Base-by-base conservation (phyloP, 441 rosid species). In the Rhodomyrtus psidioides region DNA sequence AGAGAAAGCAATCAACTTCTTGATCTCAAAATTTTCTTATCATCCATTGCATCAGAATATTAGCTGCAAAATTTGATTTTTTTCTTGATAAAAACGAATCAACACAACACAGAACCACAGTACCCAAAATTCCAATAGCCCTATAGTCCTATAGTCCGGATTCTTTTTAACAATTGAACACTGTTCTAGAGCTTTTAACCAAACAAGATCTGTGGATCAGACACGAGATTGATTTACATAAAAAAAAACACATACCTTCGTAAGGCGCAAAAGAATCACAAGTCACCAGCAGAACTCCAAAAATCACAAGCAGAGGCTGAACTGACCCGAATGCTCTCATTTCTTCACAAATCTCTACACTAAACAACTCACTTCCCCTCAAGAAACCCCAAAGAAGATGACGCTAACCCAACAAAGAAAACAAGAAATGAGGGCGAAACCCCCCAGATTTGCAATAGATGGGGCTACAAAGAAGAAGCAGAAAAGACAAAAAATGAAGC, bases 171-270 rank as follows among this genome's bases (percentile, higher is more conserved):
- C 79, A 70, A 34, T 39, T 70, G n/a, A 70, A 70, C 79, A 70
- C 79, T 70, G 79, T 70, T 39, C 16, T 21, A 19, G 86, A 55
- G 65, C 39, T 44, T 49, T 46, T 27, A 84, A 87, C 84, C 60
- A 90, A 86, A 55, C 91, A 90, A 94, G 98, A 97, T 96, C 96
- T 91, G 91, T 3, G 51, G 79, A 70, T 70, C 79, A 85, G 86
- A 83, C 83, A 85, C 49, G 55, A 87, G 87, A 54, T 39, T 26
- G 34, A 12, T 24, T 21, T 55, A 70, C 26, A 75, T 53, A 34
- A 24, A 51, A 46, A 53, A 51, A 46, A 53, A 56, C 57, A 51
- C 88, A 55, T 89, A 96, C 99, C 96, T 94, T 97, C 99, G 89
- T 91, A 93, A 83, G 86, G 49, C 6, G 93, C 82, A 91, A 94